Percentiles rank a stretch among this genome's conserved stretches.
Evolutionary conservation across 345 rosid genomes (phyloP).

Genomic region (Syzygium aromaticum): DNA sequence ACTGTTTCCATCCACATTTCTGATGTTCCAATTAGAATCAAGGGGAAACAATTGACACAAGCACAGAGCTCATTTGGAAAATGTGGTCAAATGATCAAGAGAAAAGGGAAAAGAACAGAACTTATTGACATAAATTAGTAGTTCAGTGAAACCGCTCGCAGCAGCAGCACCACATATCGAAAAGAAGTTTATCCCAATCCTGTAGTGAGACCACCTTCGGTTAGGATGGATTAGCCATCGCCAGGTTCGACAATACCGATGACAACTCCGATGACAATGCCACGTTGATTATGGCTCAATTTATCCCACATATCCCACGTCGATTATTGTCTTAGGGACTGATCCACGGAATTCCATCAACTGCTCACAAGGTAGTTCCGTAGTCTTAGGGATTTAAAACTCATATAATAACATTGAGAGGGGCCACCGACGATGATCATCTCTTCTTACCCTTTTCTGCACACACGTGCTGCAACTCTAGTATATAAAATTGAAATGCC

Average conservation of each 20-base stretch:
- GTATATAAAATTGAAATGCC: background rate
- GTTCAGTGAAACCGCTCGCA: background rate
- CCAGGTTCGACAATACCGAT: background rate
- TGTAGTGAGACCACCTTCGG: background rate
- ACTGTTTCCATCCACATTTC: background rate
- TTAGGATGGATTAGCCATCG: background rate
- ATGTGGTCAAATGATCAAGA: background rate
- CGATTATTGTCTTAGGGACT: no score
- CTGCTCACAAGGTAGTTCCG: no score
- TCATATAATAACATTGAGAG: rapidly evolving
- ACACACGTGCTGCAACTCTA: rapidly evolving
- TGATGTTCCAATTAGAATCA: background rate
- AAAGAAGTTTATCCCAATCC: background rate
- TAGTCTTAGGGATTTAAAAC: no score
- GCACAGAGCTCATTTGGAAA: background rate
- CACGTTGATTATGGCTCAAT: no score
- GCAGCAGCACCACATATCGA: background rate
- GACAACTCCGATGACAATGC: background rate
- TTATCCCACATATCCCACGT: no score
- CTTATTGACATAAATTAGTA: background rate
- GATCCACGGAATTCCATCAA: no score
- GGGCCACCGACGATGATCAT: rapidly evolving
- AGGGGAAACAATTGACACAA: background rate
- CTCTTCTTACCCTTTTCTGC: background rate
- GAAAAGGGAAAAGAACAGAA: background rate